Conservation (phyloP, 345 rosid genomes). For the Nasturtium officinale region DNA sequence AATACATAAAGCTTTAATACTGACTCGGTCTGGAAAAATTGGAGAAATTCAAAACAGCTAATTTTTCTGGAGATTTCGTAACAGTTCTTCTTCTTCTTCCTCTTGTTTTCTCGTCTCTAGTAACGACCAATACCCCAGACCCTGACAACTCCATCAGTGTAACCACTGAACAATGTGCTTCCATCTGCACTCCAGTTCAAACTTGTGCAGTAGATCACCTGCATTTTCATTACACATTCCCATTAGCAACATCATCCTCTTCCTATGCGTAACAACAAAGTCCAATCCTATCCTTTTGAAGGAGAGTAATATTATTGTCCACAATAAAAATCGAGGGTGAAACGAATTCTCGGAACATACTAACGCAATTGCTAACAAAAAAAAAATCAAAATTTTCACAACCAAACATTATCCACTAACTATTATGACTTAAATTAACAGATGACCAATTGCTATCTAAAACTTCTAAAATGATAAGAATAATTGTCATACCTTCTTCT, state of each 20-base stretch:
- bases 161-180: slow-evolving; percentile 85
- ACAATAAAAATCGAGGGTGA: background rate
- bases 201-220: slow-evolving; percentile 83
- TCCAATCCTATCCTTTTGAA: background rate
- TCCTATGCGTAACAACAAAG: background rate
- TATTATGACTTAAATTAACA: too few relatives aligned
- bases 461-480: background rate
- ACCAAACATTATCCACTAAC: too few relatives aligned
- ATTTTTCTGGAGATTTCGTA: background rate
- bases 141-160: slow-evolving; percentile 83
- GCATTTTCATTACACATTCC: slow-evolving; percentile 33
- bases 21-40: slow-evolving; percentile 24
- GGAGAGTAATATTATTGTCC: background rate
- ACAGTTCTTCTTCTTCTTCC: background rate
- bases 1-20: slow-evolving; percentile 13
- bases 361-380: background rate
- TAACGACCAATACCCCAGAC: slow-evolving; percentile 92
- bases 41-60: slow-evolving; percentile 23
- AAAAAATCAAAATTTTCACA: too few relatives aligned
- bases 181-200: slow-evolving; percentile 90
- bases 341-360: background rate
- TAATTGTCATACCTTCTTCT: slow-evolving; percentile 59
- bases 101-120: slow-evolving; percentile 20
- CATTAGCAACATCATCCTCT: background rate
- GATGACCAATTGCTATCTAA: background rate